Evolutionary conservation across 257 asterid genomes (phyloP).

Genomic region (Scutellaria baicalensis): DNA sequence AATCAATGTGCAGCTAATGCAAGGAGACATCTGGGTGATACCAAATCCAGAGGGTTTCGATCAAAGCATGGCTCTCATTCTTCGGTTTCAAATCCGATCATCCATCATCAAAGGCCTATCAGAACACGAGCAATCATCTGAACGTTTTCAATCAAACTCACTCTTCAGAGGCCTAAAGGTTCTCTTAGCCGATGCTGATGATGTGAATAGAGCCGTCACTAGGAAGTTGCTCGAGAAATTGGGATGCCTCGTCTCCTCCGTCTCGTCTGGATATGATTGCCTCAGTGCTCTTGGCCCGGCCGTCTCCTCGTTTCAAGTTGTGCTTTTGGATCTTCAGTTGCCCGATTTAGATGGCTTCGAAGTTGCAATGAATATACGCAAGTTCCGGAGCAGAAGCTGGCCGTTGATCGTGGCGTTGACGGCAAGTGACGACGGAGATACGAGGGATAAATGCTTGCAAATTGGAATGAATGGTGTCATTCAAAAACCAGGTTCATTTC

Average conservation of each 20-base stretch:
- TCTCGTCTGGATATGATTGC: constrained; percentile 79
- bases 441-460: constrained; percentile 46
- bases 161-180: constrained; percentile 56
- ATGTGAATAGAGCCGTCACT: constrained; percentile 66
- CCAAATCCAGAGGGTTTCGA: constrained; percentile 59
- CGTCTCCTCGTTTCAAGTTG: constrained; percentile 36
- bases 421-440: constrained; percentile 43
- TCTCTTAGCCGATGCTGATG: constrained; percentile 71
- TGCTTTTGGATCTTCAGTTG: constrained; percentile 77
- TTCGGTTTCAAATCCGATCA: constrained; percentile 52
- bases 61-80: constrained; percentile 67
- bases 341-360: constrained; percentile 83
- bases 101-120: constrained; percentile 29
- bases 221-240: constrained; percentile 71
- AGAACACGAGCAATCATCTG: constrained; percentile 46
- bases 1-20: constrained; percentile 65
- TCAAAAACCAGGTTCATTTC: constrained; percentile 57
- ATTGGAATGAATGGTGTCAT: constrained; percentile 78
- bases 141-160: constrained; percentile 41
- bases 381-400: constrained; percentile 56
- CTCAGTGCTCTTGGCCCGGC: constrained; percentile 46
- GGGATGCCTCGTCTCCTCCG: constrained; percentile 67
- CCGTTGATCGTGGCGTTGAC: constrained; percentile 69
- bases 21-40: constrained; percentile 78
- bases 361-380: constrained; percentile 53